Evolutionary conservation across 2,329 filamentous ascomycete genomes (phyloP), one percentile per base, ranked within the genome.

Genomic region (Scopulariopsis brevicaulis): DNA sequence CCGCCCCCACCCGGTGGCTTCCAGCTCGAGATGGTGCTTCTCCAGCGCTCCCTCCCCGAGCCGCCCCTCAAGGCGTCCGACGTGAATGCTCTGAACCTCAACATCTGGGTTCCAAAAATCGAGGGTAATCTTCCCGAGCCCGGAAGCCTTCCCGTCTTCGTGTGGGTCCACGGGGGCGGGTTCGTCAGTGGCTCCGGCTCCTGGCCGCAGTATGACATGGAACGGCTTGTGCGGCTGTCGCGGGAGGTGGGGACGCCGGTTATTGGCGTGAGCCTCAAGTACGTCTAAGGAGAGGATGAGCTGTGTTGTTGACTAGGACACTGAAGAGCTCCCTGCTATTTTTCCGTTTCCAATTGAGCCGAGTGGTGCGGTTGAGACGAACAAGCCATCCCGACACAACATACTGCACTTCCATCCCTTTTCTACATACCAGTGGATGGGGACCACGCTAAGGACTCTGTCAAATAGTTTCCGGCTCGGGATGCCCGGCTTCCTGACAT

Each of bases 121-220:
- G 40, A 18, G 2, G 51, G 24, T 3, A 60, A 59, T 11, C 50
- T 50, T 15, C 58, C 64, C 53, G 11, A 55, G 37, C 0, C 59
- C 4, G 65, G 67, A 12, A 72, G 71, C 6, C 66, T 81, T 1
- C 79, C 79, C 0, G 77, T 81, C 0, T 70, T 80, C 48, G 70
- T 78, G 1, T 80, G 79, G 61, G 72, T 82, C 4, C 78, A 82
- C 59, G 79, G 79, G 0, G 78, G 79, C 11, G 79, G 75, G 0
- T 75, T 78, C 55, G 65, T 68, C 2, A 70, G 75, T 2, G 79
- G 78, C 2, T 76, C 76, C 3, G 77, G 73, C 50, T 78, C 72
- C 52, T 82, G 77, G 71, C 79, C 78, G 1, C 76, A 81, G 43
- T 79, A 77, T 61, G 74, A 81, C 60, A 66, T 74, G 22, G 66